Percentiles rank a stretch among this genome's conserved stretches.
Conservation (phyloP, 352 stramenopile genomes). For the Phytophthora parvispora region DNA sequence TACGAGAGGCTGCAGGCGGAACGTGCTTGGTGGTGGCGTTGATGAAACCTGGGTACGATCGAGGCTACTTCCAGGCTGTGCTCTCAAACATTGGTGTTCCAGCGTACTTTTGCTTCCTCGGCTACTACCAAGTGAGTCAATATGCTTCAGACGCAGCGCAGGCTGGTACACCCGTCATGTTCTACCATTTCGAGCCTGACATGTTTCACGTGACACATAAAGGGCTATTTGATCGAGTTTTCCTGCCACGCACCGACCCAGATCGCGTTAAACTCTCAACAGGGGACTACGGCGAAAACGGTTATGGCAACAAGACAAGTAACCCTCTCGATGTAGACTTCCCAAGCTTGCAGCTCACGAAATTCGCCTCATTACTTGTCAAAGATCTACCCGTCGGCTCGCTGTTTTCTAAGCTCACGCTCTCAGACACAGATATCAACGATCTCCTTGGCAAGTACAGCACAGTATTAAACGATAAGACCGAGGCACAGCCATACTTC, state of each 20-base stretch:
- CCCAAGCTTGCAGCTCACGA: slow-evolving; percentile 41
- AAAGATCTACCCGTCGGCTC: slow-evolving; percentile 30
- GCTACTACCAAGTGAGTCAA: slow-evolving; percentile 44
- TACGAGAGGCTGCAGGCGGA: slow-evolving; percentile 32
- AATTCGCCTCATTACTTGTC: slow-evolving; percentile 39
- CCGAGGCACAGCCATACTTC: slow-evolving; percentile 47
- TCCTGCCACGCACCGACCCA: slow-evolving; percentile 40
- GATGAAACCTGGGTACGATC: slow-evolving; percentile 56
- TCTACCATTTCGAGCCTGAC: slow-evolving; percentile 69
- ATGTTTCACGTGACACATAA: slow-evolving; percentile 52
- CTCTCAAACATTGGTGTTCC: slow-evolving; percentile 60
- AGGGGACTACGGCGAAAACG: slow-evolving; percentile 54
- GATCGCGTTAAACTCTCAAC: slow-evolving; percentile 44
- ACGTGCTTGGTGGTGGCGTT: slow-evolving; percentile 60
- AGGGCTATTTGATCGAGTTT: slow-evolving; percentile 52
- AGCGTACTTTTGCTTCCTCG: slow-evolving; percentile 76
- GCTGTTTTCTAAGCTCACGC: slow-evolving; percentile 42
- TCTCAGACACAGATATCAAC: slow-evolving; percentile 53
- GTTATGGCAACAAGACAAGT: slow-evolving; percentile 49
- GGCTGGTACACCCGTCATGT: slow-evolving; percentile 42
- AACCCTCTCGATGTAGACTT: slow-evolving; percentile 63
- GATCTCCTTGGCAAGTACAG: slow-evolving; percentile 43
- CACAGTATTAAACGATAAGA: background rate
- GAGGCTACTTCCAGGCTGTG: slow-evolving; percentile 54
- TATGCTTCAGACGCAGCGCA: slow-evolving; percentile 44